Evolutionary conservation across 1,284 basidiomycete genomes (phyloP).

Genomic region (Tilletia walkeri): DNA sequence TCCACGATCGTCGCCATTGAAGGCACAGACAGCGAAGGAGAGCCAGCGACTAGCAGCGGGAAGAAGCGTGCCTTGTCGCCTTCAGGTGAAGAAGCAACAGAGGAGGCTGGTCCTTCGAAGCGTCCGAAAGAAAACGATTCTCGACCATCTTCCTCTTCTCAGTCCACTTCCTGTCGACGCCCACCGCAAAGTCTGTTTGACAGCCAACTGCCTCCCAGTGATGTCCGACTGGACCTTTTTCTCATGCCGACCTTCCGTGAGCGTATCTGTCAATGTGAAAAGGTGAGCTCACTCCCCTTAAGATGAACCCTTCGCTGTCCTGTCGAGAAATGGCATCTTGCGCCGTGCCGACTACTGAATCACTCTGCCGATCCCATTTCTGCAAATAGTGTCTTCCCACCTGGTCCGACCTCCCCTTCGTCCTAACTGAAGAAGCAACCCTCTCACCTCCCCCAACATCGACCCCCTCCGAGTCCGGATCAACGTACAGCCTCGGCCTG

Average conservation of each 20-base stretch:
- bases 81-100: background rate
- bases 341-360: too few relatives aligned
- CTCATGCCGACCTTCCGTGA: constrained; percentile 53
- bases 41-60: background rate
- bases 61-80: constrained; percentile 7
- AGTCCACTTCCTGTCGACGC: too few relatives aligned
- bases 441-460: constrained; percentile 50
- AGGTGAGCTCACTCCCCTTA: constrained; percentile 29
- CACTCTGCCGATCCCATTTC: background rate
- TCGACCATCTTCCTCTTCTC: background rate
- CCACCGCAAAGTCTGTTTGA: too few relatives aligned
- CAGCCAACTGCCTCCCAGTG: too few relatives aligned
- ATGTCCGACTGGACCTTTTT: constrained; percentile 46
- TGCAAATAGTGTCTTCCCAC: constrained; percentile 32
- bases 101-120: background rate
- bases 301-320: background rate
- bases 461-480: constrained; percentile 29
- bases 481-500: constrained; percentile 57
- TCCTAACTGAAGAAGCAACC: constrained; percentile 55
- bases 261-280: constrained; percentile 53
- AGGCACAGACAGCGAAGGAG: too few relatives aligned
- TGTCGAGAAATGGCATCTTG: background rate
- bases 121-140: too few relatives aligned
- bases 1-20: background rate
- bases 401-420: constrained; percentile 46